Evolutionary conservation across 805 yeast genomes (phyloP), one percentile per base, ranked within the genome.

Genomic region (Grigorovia jiainica): DNA sequence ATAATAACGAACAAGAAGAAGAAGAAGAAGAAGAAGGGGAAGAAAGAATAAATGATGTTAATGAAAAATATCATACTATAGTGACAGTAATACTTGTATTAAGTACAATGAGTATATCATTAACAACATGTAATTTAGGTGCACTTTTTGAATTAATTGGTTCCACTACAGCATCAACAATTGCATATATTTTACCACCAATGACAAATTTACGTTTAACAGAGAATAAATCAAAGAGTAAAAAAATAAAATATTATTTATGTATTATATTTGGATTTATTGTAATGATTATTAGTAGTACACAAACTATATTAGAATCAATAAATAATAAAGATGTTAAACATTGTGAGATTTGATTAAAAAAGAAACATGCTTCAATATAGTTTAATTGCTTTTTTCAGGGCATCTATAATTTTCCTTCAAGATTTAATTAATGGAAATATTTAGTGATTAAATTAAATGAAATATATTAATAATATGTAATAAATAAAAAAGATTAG

Each of bases 121-220:
- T 90, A 25, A 63, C 78, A 43, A 86, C 96, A 0, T 89, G 96
- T 55, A 86, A 87, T 49, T 68, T 89, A 43, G 97, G 97, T 1
- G 83, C 92, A 10, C 80, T 90, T 23, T 68, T 89, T 33, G 97
- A 90, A 56, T 69, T 89, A 3, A 87, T 87, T 25, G 97, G 97
- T 2, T 89, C 96, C 0, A 82, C 95, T 0, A 82, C 95, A 0
- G 97, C 97, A 0, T 86, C 95, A 16, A 67, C 84, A 31, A 80
- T 90, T 82, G 97, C 97, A 0, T 89, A 85, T 57, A 86, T 89
- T 18, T 65, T 89, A 15, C 97, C 97, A 0, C 95, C 96, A 3
- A 58, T 81, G 58, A 89, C 96, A 52, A 83, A 73, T 52, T 60
- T 87, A 46, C 77, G 80, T 47, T 71, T 89, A 52, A 74, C 87